A percentile compares a stretch with the other conserved stretches of the same genome.
These are phyloP conservation scores for Tulasnella sp. DNA, from an alignment of 768 basidiomycete species.

Conservation along the genomic window DNA sequence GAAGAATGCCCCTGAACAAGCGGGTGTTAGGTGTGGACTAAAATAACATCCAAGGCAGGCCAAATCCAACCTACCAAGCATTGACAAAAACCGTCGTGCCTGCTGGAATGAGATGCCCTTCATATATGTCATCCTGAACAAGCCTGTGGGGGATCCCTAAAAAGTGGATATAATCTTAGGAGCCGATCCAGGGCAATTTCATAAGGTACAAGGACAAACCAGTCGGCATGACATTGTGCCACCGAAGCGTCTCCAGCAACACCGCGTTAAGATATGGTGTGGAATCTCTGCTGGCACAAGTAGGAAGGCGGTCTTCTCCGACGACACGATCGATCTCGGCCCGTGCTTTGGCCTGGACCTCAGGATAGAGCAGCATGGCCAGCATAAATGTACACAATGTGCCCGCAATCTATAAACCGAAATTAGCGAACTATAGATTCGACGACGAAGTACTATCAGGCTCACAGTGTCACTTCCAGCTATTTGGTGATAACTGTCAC, in stretches of 20 bases:
- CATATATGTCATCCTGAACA: slow-evolving; percentile 13
- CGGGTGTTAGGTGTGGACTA: not conserved
- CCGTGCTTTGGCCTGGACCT: slow-evolving; percentile 14
- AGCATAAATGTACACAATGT: slow-evolving; percentile 9
- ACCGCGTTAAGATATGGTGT: slow-evolving; percentile 12
- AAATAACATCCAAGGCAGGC: not conserved
- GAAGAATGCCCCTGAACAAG: not conserved
- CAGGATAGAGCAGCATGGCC: slow-evolving; percentile 13
- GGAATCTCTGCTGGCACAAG: slow-evolving; percentile 5
- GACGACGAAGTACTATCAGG: too few species aligned
- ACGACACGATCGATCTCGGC: slow-evolving; percentile 14
- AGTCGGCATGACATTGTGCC: not conserved
- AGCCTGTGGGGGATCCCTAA: slow-evolving; percentile 9
- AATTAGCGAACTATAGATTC: not conserved
- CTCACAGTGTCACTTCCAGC: slow-evolving; percentile 1
- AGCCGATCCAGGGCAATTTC: too few species aligned
- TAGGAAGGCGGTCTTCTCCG: slow-evolving; percentile 9
- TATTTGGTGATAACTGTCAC: not conserved
- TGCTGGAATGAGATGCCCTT: slow-evolving; percentile 12
- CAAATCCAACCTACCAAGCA: slow-evolving; percentile 11
- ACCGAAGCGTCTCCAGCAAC: not conserved
- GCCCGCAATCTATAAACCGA: not conserved
- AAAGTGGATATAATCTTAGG: too few species aligned
- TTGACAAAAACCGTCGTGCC: slow-evolving; percentile 14
- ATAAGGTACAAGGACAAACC: too few species aligned